phyloP scores from a whole-genome alignment of 345 rosid species.

The Leavenworthia alabamica region DNA sequence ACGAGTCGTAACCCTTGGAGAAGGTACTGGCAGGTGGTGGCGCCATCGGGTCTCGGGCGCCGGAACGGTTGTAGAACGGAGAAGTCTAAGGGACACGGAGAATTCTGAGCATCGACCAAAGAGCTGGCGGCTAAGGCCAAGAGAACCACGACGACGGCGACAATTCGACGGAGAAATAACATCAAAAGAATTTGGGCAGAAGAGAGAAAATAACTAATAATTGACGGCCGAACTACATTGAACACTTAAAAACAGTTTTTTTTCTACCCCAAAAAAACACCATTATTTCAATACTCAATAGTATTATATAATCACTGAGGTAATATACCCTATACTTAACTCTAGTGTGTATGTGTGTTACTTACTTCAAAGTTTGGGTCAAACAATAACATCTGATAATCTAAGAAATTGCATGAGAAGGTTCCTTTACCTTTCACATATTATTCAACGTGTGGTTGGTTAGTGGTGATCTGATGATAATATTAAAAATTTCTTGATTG shows the following conservation, averaged over 20 bases:
- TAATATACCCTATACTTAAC: background rate
- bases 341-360: background rate
- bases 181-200: constrained; percentile 4
- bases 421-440: background rate
- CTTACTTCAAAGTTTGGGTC: background rate
- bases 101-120: constrained; percentile 21
- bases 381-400: background rate
- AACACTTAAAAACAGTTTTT: background rate
- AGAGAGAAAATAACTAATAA: background rate
- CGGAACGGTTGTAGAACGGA: constrained; percentile 43
- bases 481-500: background rate
- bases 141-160: constrained; percentile 1
- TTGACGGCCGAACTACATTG: background rate
- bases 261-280: background rate
- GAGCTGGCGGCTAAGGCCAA: background rate
- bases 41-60: constrained; percentile 1
- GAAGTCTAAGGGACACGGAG: constrained; percentile 69
- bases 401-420: background rate
- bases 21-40: constrained; percentile 49
- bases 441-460: background rate
- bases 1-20: constrained; percentile 75
- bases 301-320: background rate
- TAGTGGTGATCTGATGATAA: constrained; percentile 7
- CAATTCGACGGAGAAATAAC: constrained; percentile 30
- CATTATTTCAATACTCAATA: background rate